Base-by-base conservation (phyloP, 2,329 filamentous ascomycete genomes). In the Xylaria sp. region DNA sequence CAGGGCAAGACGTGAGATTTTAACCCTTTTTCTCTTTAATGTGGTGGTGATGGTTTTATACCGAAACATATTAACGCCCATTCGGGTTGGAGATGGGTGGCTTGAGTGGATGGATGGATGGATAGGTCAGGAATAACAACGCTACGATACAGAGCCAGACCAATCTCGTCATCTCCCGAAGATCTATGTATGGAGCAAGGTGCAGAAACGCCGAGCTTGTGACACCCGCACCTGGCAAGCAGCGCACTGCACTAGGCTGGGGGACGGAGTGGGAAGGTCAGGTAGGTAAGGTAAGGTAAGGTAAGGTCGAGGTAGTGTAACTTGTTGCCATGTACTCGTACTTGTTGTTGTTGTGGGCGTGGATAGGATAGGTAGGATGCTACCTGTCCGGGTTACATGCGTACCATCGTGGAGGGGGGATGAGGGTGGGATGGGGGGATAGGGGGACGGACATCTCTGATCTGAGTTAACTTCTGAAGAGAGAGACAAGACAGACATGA, bases 101-200 rank as follows among this genome's bases (percentile, higher is more conserved):
- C 53, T 52, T 55, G 52, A 18, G 56, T 53, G 47, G 52, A 16
- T 16, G 16, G 16, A 16, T 16, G 16, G 16, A 16, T 16, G 16
- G 16, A 16, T 16, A 16, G 16, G 16, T 16, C 16, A 16, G 16
- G 58, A 54, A 44, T 30, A 47, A 13, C 35, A 50, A 34, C 8
- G 23, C 37, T 52, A 44, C 19, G 58, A 50, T 30, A 30, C 23
- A 30, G 5, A 30, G 23, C 23, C 23, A 30, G 60, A 64, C 65
- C 68, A 69, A 69, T 69, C 67, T 71, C 64, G 66, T 70, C 67
- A 69, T 70, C 68, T 68, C 67, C 68, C 67, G 67, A 69, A 64
- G 66, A 70, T 69, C 67, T 59, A 58, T 44, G 55, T 63, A 66
- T 30, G 23, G 23, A 30, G 23, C 23, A 48, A 59, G 63, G 61